Evolutionary conservation across 495 filamentous ascomycete genomes (phyloP).

Genomic region (Rhypophila decipiens): DNA sequence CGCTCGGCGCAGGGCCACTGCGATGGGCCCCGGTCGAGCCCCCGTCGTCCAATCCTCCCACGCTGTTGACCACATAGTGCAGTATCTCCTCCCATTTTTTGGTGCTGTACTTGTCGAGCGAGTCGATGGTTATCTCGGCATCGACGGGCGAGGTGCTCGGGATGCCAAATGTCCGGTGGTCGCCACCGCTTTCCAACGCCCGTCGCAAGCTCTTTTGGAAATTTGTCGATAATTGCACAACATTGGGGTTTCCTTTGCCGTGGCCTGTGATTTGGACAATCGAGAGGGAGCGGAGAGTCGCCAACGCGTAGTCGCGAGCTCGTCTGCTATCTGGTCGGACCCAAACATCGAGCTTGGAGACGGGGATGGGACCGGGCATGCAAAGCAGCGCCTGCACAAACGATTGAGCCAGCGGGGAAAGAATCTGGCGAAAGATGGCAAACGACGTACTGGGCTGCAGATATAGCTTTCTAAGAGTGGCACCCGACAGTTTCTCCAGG

Average conservation of each 20-base stretch:
- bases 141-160: constrained; percentile 57
- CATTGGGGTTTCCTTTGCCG: constrained; percentile 51
- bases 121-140: constrained; percentile 52
- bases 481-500: constrained; percentile 80
- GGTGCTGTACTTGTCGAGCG: constrained; percentile 80
- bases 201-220: constrained; percentile 73
- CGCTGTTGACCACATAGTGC: constrained; percentile 77
- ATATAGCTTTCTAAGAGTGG: constrained; percentile 84
- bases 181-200: constrained; percentile 79
- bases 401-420: constrained; percentile 86
- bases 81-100: constrained; percentile 92
- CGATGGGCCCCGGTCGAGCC: neutral
- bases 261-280: constrained; percentile 60
- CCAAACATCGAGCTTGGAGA: constrained; percentile 71
- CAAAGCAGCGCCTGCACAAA: constrained; percentile 94
- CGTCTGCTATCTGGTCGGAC: constrained; percentile 66
- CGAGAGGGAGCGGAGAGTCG: constrained; percentile 73
- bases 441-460: constrained; percentile 92
- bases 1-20: constrained; percentile 66
- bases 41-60: constrained; percentile 30
- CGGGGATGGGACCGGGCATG: constrained; percentile 66
- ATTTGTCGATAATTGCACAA: constrained; percentile 63
- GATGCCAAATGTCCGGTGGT: constrained; percentile 84
- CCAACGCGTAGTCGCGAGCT: constrained; percentile 74
- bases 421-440: constrained; percentile 95